A percentile compares a stretch with the other conserved stretches of the same genome.
These are phyloP conservation scores for Silene uniflora DNA, from an alignment of 148 eudicot genomes.

Conservation along the genomic window DNA sequence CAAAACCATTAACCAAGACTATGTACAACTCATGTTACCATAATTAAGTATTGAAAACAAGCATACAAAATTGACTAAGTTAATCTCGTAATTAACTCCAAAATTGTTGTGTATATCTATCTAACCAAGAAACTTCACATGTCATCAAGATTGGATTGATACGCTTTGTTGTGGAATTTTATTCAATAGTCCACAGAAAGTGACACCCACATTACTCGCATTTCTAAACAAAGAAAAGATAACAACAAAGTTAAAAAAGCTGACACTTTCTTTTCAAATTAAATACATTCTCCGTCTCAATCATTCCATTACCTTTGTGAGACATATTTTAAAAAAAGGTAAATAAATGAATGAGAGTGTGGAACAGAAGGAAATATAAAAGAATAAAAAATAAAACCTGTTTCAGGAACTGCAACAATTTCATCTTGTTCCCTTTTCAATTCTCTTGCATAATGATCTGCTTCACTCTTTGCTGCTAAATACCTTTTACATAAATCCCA, in stretches of 20 bases:
- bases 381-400: slow-evolving; percentile 36
- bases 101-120: not conserved
- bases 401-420: slow-evolving; percentile 77
- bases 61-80: not conserved
- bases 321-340: no score
- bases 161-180: not conserved
- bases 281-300: no score
- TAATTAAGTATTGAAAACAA: not conserved
- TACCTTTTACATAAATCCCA: slow-evolving; percentile 39
- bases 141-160: not conserved
- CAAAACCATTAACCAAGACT: no score
- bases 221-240: not conserved
- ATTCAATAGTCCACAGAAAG: not conserved
- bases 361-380: not conserved
- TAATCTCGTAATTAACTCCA: not conserved
- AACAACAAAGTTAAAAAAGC: not conserved
- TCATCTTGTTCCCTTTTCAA: slow-evolving; percentile 79
- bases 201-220: not conserved
- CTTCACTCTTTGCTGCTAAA: slow-evolving; percentile 95
- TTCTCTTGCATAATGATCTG: slow-evolving; percentile 80
- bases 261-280: not conserved
- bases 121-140: not conserved
- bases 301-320: no score
- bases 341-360: not conserved
- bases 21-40: no score